Percentiles rank a stretch among this genome's conserved stretches.
phyloP scores from a whole-genome alignment of 2,329 filamentous ascomycete species.

The Venturia aucupariae region DNA sequence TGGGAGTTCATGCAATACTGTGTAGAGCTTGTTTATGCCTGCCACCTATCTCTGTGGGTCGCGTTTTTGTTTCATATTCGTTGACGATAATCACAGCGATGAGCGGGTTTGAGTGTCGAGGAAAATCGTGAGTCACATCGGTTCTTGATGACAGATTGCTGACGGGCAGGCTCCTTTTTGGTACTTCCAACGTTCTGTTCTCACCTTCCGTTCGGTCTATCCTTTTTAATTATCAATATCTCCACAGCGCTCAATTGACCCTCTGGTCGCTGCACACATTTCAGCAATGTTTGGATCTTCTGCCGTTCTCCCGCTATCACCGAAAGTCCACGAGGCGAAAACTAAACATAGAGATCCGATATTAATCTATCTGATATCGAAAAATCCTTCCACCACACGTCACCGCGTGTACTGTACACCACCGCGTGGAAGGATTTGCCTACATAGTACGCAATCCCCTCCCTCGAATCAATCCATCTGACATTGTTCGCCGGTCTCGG shows the following conservation, averaged over 20 bases:
- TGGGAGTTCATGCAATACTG: constrained; percentile 7
- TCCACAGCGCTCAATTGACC: background rate
- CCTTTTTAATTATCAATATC: too few relatives aligned
- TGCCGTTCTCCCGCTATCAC: background rate
- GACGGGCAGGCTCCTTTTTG: too few relatives aligned
- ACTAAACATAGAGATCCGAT: background rate
- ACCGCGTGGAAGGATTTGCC: background rate
- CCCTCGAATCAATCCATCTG: too few relatives aligned
- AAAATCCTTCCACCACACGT: background rate
- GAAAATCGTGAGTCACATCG: background rate
- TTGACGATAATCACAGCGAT: background rate
- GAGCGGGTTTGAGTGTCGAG: background rate
- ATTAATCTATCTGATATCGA: background rate
- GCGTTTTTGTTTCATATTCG: background rate
- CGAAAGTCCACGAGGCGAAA: too few relatives aligned
- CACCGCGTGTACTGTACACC: background rate
- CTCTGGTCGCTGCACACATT: background rate
- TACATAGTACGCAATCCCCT: background rate
- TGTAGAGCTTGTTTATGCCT: background rate
- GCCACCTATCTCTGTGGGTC: background rate
- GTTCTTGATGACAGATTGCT: too few relatives aligned
- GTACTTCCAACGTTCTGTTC: too few relatives aligned
- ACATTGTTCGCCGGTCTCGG: too few relatives aligned
- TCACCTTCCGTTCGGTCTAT: too few relatives aligned
- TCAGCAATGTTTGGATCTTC: background rate